phyloP scores from a whole-genome alignment of 2,329 filamentous ascomycete genomes.

The Phaeophleospora eucalypticola region DNA sequence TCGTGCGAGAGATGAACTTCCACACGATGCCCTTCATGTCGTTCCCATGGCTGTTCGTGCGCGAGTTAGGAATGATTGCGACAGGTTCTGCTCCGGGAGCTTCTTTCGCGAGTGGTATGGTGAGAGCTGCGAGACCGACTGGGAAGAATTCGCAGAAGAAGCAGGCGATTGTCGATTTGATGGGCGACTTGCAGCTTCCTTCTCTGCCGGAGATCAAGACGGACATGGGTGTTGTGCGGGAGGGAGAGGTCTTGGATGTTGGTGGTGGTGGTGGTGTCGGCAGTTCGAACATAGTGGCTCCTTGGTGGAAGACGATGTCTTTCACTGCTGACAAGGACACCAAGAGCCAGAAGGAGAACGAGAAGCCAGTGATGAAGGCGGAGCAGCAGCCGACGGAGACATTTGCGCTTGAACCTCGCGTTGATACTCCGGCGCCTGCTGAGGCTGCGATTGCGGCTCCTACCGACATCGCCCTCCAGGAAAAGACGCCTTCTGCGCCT shows the following conservation, averaged over 20 bases:
- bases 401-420: too few species aligned
- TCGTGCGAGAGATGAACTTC: slow-evolving; percentile 37
- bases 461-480: too few species aligned
- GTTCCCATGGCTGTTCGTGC: slow-evolving; percentile 87
- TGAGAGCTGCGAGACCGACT: slow-evolving; percentile 12
- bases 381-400: too few species aligned
- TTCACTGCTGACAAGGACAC: too few species aligned
- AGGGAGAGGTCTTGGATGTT: slow-evolving; percentile 19
- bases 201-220: slow-evolving; percentile 15
- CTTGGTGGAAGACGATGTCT: background rate
- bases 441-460: too few species aligned
- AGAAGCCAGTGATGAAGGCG: too few species aligned
- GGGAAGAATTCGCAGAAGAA: slow-evolving; percentile 12
- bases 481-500: too few species aligned
- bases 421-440: too few species aligned
- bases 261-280: too few species aligned
- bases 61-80: slow-evolving; percentile 67
- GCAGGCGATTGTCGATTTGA: slow-evolving; percentile 5
- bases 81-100: slow-evolving; percentile 26
- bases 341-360: too few species aligned
- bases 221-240: slow-evolving; percentile 10
- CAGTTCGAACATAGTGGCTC: too few species aligned
- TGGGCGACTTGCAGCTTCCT: slow-evolving; percentile 12
- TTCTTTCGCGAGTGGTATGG: background rate
- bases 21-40: slow-evolving; percentile 75